These are phyloP conservation scores for Dothistroma septosporum DNA, from an alignment of 2,329 filamentous ascomycete species.

Conservation along the genomic window DNA sequence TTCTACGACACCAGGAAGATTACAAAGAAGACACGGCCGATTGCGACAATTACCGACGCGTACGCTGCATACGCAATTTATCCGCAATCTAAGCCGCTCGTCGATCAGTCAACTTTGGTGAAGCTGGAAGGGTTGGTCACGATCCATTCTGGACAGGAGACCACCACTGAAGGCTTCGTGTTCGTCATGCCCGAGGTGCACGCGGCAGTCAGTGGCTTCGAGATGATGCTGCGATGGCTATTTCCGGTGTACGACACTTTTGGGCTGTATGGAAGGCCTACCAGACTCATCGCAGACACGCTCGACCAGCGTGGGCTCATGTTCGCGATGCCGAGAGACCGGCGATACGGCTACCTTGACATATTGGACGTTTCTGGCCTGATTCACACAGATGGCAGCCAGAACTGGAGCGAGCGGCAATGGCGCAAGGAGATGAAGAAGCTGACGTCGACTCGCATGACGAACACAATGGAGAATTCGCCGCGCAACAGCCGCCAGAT, in stretches of 20 bases:
- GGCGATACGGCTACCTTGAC: constrained; percentile 85
- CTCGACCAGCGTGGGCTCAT: constrained; percentile 86
- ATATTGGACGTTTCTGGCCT: constrained; percentile 76
- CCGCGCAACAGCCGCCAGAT: constrained; percentile 24
- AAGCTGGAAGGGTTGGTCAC: constrained; percentile 91
- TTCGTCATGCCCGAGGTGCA: constrained; percentile 96
- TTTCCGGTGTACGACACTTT: constrained; percentile 95
- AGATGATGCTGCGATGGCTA: constrained; percentile 88
- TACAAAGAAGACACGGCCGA: constrained; percentile 84
- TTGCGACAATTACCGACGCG: constrained; percentile 85
- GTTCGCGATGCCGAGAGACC: constrained; percentile 93
- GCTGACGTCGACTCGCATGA: constrained; percentile 74
- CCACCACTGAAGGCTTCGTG: constrained; percentile 82
- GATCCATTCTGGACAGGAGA: constrained; percentile 71
- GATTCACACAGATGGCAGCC: constrained; percentile 72
- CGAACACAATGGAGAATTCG: constrained; percentile 33
- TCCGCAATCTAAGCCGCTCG: constrained; percentile 86
- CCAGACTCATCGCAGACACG: constrained; percentile 78
- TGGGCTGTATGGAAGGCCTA: constrained; percentile 82
- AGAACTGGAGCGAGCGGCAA: constrained; percentile 75
- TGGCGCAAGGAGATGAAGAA: constrained; percentile 91
- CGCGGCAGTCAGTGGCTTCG: constrained; percentile 88
- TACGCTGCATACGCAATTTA: constrained; percentile 95
- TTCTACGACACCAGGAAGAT: constrained; percentile 91
- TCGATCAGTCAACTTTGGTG: constrained; percentile 88